Conservation (phyloP, 345 rosid species). For the Passiflora organensis region DNA sequence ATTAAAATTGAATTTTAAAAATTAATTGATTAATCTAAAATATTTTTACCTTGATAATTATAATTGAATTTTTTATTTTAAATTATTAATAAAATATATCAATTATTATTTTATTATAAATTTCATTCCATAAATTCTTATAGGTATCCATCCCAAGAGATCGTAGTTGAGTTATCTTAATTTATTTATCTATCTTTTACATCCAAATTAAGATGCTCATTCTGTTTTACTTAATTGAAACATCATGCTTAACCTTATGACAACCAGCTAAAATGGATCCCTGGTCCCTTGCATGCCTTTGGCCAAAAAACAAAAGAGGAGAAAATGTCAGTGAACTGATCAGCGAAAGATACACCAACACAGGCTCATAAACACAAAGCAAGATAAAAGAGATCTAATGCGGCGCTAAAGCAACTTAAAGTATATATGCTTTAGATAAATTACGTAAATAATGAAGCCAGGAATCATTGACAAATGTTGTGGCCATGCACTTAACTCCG, state of each 20-base stretch:
- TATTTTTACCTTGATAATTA: no score
- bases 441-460: conserved; percentile 12
- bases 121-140: no score
- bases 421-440: conserved; percentile 47
- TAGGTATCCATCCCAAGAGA: no score
- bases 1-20: no score
- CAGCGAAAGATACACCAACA: conserved; percentile 13
- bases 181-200: no score
- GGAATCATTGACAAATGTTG: conserved; percentile 36
- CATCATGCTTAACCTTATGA: neutral
- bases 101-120: no score
- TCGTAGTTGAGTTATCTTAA: no score
- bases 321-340: neutral
- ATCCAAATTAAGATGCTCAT: conserved; percentile 1
- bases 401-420: conserved; percentile 40
- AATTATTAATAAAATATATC: no score
- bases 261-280: conserved; percentile 7
- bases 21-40: no score
- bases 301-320: conserved; percentile 9
- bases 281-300: conserved; percentile 35
- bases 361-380: conserved; percentile 17
- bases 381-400: conserved; percentile 27
- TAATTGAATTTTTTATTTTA: no score
- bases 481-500: conserved; percentile 23
- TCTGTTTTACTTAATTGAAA: neutral